Evolutionary conservation across 2,329 filamentous ascomycete species (phyloP), one percentile per base, ranked within the genome.

Genomic region (Paraphoma sp.): DNA sequence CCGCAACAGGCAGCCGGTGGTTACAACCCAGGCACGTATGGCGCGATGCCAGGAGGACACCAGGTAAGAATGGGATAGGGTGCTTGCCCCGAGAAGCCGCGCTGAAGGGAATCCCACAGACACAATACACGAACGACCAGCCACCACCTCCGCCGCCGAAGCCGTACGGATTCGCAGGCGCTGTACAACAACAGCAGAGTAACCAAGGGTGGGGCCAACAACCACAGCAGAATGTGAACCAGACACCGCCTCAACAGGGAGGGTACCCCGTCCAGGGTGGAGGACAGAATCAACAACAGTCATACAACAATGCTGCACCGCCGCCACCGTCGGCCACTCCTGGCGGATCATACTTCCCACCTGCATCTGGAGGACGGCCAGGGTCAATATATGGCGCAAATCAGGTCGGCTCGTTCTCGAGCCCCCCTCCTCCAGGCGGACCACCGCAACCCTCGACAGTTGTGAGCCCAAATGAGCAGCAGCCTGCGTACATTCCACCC

Each of bases 71-170:
- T 17, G 8, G 12, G 11, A 17, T 3, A 42, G 40, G 5, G 8
- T 5, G 16, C 16, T 14, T 42, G 10, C 8, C 16, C 3, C 62
- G 64, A 54, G 61, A 68, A 57, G 42, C 54, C 46, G 9, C 31
- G 11, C 29, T 31, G 18, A 63, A 29, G 33, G 33, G 31, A 38
- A 31, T 53, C 42, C 52, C 47, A 40, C 61, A 52, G 41, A 47
- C 52, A 6, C 61, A 63, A 18, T 43, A 57, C 16, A 51, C 59
- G 18, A 71, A 73, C 9, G 71, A 75, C 47, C 52, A 68, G 18
- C 71, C 74, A 42, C 74, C 74, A 48, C 73, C 72, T n/a, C 73
- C 73, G 8, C 74, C 73, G 7, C 74, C 74, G 11, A 76, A 76
- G 64, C 72, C 71, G 9, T 60, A 70, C 33, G 69, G 69, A 42